Percentiles rank a stretch among this genome's conserved stretches.
phyloP scores from a whole-genome alignment of 495 filamentous ascomycete species.

The Penicillium pulvis region DNA sequence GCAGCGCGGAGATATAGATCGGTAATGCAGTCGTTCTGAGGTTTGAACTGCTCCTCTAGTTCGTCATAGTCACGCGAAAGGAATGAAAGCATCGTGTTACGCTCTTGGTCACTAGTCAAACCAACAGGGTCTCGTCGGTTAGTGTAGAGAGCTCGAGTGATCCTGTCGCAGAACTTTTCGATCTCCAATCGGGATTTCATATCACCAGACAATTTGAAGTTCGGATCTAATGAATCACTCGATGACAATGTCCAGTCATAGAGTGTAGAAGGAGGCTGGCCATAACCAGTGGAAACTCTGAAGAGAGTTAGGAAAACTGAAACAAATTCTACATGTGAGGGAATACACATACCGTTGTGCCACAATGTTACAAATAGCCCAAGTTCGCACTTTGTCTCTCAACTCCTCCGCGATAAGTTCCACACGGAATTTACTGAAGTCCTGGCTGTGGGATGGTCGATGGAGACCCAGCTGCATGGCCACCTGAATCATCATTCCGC shows the following conservation, averaged over 20 bases:
- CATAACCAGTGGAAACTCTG: conserved; percentile 85
- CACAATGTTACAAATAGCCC: conserved; percentile 91
- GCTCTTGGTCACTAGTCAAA: conserved; percentile 68
- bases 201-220: conserved; percentile 66
- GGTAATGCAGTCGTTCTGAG: conserved; percentile 56
- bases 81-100: conserved; percentile 65
- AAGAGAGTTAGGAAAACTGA: conserved; percentile 6
- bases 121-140: conserved; percentile 76
- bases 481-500: conserved; percentile 90
- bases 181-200: conserved; percentile 72
- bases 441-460: conserved; percentile 84
- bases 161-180: conserved; percentile 80
- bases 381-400: conserved; percentile 82
- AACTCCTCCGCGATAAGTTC: conserved; percentile 84
- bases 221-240: conserved; percentile 61
- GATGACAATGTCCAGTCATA: conserved; percentile 84
- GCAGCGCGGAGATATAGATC: conserved; percentile 76
- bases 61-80: conserved; percentile 56
- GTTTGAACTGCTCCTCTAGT: conserved; percentile 47
- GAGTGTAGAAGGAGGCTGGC: conserved; percentile 82
- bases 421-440: conserved; percentile 82
- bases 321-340: background rate
- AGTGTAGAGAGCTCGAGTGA: conserved; percentile 83
- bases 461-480: conserved; percentile 90
- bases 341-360: conserved; percentile 65